phyloP scores from a whole-genome alignment of 2,329 filamentous ascomycete species.

The Zasmidium citrigriseum region DNA sequence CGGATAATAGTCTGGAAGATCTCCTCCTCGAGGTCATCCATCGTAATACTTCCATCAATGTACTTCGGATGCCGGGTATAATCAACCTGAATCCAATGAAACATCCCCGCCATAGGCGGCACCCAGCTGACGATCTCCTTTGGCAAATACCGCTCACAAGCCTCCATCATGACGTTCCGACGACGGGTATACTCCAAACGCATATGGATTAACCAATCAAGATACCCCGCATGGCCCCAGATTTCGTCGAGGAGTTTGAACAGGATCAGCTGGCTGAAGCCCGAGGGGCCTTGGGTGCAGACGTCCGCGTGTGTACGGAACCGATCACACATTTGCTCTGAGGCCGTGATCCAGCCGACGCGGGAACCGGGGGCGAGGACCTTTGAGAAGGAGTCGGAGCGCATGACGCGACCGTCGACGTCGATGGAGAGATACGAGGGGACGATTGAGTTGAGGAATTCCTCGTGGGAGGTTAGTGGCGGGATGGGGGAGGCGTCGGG shows the following conservation, averaged over 20 bases:
- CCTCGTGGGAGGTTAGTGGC: constrained; percentile 63
- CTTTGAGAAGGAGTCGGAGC: constrained; percentile 93
- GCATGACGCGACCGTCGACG: constrained; percentile 80
- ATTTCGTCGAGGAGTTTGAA: constrained; percentile 90
- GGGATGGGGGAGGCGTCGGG: constrained; percentile 53
- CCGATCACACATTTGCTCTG: constrained; percentile 78
- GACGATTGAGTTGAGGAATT: constrained; percentile 72
- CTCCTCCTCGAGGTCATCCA: constrained; percentile 74
- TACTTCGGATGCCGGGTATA: constrained; percentile 66
- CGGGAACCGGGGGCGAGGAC: constrained; percentile 87
- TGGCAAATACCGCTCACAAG: constrained; percentile 78
- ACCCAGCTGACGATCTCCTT: constrained; percentile 75
- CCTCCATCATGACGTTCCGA: constrained; percentile 72
- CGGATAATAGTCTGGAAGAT: constrained; percentile 79
- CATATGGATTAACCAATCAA: constrained; percentile 85
- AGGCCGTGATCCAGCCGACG: constrained; percentile 87
- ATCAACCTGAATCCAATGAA: constrained; percentile 77
- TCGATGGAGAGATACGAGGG: constrained; percentile 84
- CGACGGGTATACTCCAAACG: constrained; percentile 78
- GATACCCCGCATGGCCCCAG: constrained; percentile 89
- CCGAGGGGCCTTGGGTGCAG: constrained; percentile 80
- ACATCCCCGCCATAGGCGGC: constrained; percentile 87
- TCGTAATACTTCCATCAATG: constrained; percentile 42
- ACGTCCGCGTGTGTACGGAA: constrained; percentile 82
- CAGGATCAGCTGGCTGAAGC: constrained; percentile 79